Percentiles rank a stretch among this genome's conserved stretches.
Conservation (phyloP, 805 yeast species). For the Starmera pachycereana region DNA sequence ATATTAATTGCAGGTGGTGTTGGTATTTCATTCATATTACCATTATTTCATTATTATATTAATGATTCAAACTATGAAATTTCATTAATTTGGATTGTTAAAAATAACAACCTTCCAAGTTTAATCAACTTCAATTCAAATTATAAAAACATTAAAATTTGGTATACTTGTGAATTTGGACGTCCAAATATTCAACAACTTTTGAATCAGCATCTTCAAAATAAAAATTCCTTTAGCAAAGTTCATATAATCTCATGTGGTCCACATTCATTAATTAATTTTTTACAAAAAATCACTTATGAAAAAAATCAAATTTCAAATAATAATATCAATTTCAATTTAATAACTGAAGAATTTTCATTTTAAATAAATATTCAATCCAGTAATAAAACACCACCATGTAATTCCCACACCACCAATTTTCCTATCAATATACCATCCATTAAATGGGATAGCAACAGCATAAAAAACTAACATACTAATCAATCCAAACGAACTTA, state of each 20-base stretch:
- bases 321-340: background rate
- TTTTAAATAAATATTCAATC: slow-evolving; percentile 12
- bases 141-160: slow-evolving; percentile 3
- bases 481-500: slow-evolving; percentile 15
- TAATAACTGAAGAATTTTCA: background rate
- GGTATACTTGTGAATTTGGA: slow-evolving; percentile 12
- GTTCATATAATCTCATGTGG: slow-evolving; percentile 18
- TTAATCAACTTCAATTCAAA: slow-evolving; percentile 1
- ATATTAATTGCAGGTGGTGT: slow-evolving; percentile 14
- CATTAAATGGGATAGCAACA: slow-evolving; percentile 13
- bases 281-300: slow-evolving; percentile 14
- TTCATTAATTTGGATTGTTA: slow-evolving; percentile 15
- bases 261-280: slow-evolving; percentile 10
- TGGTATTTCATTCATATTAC: slow-evolving; percentile 10
- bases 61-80: slow-evolving; percentile 5
- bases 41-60: slow-evolving; percentile 6
- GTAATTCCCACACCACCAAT: slow-evolving; percentile 15
- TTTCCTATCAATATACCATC: slow-evolving; percentile 14
- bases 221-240: background rate
- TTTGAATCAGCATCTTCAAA: slow-evolving; percentile 3
- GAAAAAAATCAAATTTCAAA: background rate
- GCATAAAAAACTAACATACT: slow-evolving; percentile 12
- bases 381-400: slow-evolving; percentile 19
- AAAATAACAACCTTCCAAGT: slow-evolving; percentile 3
- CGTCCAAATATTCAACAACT: slow-evolving; percentile 12